Conservation (phyloP, 306 rosid species). For the Luffa acutangula region DNA sequence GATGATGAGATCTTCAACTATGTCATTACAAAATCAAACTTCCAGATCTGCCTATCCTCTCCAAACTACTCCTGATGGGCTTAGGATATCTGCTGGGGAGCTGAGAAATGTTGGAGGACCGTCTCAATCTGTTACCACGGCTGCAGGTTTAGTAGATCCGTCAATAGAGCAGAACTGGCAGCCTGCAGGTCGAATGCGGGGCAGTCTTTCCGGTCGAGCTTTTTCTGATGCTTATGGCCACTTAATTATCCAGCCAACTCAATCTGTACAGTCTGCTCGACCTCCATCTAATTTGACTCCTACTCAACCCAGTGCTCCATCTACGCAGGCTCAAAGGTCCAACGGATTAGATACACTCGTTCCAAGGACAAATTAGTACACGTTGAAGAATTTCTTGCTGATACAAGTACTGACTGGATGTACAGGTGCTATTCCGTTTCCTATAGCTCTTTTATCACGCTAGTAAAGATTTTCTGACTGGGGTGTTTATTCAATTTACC, state of each 20-base stretch:
- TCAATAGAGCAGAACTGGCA: conserved; percentile 47
- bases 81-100: conserved; percentile 23
- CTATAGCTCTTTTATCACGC: neutral
- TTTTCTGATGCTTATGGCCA: conserved; percentile 27
- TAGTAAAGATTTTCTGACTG: neutral
- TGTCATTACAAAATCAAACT: conserved; percentile 31
- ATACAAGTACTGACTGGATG: neutral
- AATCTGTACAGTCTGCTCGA: conserved; percentile 17
- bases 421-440: neutral
- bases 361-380: neutral
- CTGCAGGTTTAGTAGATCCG: conserved; percentile 19
- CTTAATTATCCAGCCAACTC: conserved; percentile 53
- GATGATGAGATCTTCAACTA: conserved; percentile 21
- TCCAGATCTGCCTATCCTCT: conserved; percentile 20
- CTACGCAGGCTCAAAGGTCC: neutral
- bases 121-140: conserved; percentile 27
- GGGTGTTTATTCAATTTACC: neutral
- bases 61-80: conserved; percentile 17
- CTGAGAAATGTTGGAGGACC: conserved; percentile 29
- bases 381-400: neutral
- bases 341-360: neutral
- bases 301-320: conserved; percentile 10
- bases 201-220: conserved; percentile 54
- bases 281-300: conserved; percentile 11
- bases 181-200: conserved; percentile 74